Conservation (phyloP, 345 rosid genomes). For the Brassica juncea region DNA sequence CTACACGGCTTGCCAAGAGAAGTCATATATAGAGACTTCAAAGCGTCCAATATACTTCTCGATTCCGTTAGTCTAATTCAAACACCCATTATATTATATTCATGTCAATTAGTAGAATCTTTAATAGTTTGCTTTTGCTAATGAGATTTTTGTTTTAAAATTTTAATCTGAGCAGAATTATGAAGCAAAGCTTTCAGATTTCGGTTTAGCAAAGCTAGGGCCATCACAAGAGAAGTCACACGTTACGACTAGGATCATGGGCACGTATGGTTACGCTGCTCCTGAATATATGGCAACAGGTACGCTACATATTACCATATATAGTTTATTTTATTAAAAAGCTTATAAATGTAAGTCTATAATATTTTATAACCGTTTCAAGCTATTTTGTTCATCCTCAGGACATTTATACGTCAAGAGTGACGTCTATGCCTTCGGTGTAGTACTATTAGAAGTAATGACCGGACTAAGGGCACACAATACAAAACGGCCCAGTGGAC, state of each 20-base stretch:
- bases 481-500: constrained; percentile 45
- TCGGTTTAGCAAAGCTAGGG: constrained; percentile 72
- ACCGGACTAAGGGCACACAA: constrained; percentile 65
- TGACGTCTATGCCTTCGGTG: constrained; percentile 80
- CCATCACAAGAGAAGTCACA: constrained; percentile 59
- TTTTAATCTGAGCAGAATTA: constrained; percentile 39
- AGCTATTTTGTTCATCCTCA: constrained; percentile 19
- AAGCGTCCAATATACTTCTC: constrained; percentile 79
- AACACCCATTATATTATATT: background rate
- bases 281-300: constrained; percentile 76
- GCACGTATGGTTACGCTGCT: constrained; percentile 57
- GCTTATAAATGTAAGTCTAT: background rate
- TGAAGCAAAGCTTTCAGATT: constrained; percentile 67
- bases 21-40: constrained; percentile 83
- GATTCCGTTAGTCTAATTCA: constrained; percentile 57
- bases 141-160: constrained; percentile 4
- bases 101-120: background rate
- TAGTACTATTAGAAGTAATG: constrained; percentile 67
- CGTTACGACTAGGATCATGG: constrained; percentile 78
- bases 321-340: background rate
- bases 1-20: constrained; percentile 69
- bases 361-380: background rate
- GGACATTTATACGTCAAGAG: constrained; percentile 83
- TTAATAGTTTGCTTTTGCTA: background rate
- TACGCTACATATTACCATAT: constrained; percentile 1